Conservation (phyloP, 2,329 filamentous ascomycete genomes). For the Orbilia blumenaviensis region DNA sequence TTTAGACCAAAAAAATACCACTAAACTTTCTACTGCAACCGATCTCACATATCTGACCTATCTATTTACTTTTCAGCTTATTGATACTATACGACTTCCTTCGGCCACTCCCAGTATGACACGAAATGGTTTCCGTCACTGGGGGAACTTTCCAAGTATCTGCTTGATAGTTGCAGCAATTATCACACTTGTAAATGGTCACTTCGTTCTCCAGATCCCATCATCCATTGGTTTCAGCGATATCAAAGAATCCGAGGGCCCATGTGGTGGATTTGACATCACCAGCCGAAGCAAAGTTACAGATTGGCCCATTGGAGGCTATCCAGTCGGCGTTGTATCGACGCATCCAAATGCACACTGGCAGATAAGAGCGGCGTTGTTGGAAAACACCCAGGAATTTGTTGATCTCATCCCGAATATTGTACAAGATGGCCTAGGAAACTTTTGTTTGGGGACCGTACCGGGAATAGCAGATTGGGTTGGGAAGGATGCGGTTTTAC, state of each 20-base stretch:
- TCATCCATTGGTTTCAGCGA: conserved; percentile 25
- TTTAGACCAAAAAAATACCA: too few species aligned
- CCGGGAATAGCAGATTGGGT: conserved; percentile 17
- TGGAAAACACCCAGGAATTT: conserved; percentile 10
- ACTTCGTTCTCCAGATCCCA: conserved; percentile 22
- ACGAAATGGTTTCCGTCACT: neutral
- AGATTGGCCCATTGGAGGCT: conserved; percentile 13
- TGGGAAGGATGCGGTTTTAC: conserved; percentile 30
- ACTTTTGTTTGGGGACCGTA: conserved; percentile 13
- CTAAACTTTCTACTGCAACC: too few species aligned
- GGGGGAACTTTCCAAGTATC: neutral
- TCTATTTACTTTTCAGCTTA: too few species aligned
- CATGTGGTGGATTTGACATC: conserved; percentile 34
- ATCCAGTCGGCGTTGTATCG: conserved; percentile 23
- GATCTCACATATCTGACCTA: too few species aligned
- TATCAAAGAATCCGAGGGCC: conserved; percentile 4
- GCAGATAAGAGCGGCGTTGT: conserved; percentile 23
- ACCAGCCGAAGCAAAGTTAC: conserved; percentile 16
- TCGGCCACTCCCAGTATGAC: too few species aligned
- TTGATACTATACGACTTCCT: too few species aligned
- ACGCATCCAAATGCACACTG: conserved; percentile 23
- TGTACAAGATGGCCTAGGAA: conserved; percentile 9
- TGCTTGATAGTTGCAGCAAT: neutral
- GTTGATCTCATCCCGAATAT: conserved; percentile 33
- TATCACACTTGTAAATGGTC: neutral